Evolutionary conservation across 2,329 filamentous ascomycete species (phyloP), one percentile per base, ranked within the genome.

Genomic region (Aspergillus fumigatus): DNA sequence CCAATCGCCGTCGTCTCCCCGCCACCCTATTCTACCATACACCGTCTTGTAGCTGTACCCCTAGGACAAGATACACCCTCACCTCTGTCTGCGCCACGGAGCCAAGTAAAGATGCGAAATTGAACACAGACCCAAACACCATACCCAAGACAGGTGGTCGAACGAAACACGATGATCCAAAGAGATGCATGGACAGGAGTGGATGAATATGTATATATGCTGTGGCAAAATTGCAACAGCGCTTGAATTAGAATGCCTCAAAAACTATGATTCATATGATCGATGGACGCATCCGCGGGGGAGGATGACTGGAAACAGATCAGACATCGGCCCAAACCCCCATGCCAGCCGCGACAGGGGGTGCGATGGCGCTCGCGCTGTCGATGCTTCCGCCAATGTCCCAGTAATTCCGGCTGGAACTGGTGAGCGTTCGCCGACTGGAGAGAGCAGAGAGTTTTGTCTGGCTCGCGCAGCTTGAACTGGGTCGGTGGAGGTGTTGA

Each of bases 401-500:
- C 92, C 92, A 97, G 73, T 95, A 97, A 70, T 96, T 90, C 53
- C 91, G 79, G 48, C 87, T 90, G 48, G 89, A 92, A 35, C 85
- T 82, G 3, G 76, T 76, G 54, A 79, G 63, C 0, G 73, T 76
- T 52, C 83, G 79, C 66, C 82, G 80, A 41, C 84, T 86, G 35
- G 85, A 90, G 64, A 87, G 85, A 70, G 84, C 86, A 19, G 85
- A 90, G 65, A 88, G 84, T 72, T 88, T 87, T 7, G 90, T 95
- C 75, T 96, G 90, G 69, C 90, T 96, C 3, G 90, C 91, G 72
- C 91, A 96, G 72, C 89, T 95, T 57, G 85, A 84, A 57, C 80
- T 75, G 9, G 76, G 72, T 38, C 77, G 71, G 21, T 75, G 70
- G 76, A 73, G 76, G 72, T 80, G 70, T 76, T 79, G 74, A 52